Base-by-base conservation (phyloP, 2,329 filamentous ascomycete genomes). In the Epichloe coenophiala region DNA sequence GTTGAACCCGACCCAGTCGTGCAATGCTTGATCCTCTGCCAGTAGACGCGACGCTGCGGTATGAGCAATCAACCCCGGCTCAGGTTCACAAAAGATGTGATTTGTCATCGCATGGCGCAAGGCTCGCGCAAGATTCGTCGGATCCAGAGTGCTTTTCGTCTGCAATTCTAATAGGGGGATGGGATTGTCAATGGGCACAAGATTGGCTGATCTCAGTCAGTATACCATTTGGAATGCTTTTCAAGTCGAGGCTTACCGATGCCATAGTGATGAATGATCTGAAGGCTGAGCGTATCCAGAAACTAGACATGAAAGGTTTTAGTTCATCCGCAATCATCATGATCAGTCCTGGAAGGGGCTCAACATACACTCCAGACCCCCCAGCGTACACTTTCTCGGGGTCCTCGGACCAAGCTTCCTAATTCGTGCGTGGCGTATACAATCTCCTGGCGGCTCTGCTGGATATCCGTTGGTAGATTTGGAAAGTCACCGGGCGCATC, bases 71-170 rank as follows among this genome's bases (percentile, higher is more conserved):
- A 69, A 54, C 1, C 73, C 72, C 0, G 74, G 71, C 5, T 61
- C 60, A 1, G 73, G 70, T 56, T 82, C 78, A 42, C 64, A 59
- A 62, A 83, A 80, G 51, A 82, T 69, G 9, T 68, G 65, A 55
- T 73, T 76, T 12, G 76, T 80, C 70, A 81, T 80, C 39, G 73
- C 76, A 59, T 80, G 72, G 7, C 78, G 74, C 31, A 78, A 61
- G 6, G 76, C 63, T 44, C 75, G 72, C 12, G 71, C 68, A 17
- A 78, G 65, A 57, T 77, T 77, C 54, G 72, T 66, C 31, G 71
- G 63, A 55, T 75, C 71, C 21, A 78, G 60, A 0, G 66, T 56
- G 0, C 72, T 73, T 55, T 71, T 71, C 43, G 63, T 55, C 46
- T 72, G 63, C 3, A 78, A 70, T 45, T 76, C 67, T 23, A 62